A percentile compares a stretch with the other conserved stretches of the same genome.
Evolutionary conservation across 805 yeast species (phyloP).

Genomic region (Sugiyamaella qingdaonensis): DNA sequence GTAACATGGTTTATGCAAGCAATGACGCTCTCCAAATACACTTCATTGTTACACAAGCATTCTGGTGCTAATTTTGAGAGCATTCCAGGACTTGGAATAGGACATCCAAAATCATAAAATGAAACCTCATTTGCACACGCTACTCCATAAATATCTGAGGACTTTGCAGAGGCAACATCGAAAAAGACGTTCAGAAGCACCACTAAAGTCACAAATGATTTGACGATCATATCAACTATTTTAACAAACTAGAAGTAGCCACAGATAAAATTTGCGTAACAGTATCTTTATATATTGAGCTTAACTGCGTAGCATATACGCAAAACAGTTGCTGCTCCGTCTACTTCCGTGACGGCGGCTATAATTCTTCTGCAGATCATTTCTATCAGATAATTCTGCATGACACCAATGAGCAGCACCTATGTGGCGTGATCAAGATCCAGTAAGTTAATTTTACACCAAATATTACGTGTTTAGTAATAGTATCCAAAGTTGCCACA

Average conservation of each 20-base stretch:
- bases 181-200: background rate
- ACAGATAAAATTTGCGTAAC: background rate
- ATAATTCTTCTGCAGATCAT: background rate
- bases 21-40: constrained; percentile 9
- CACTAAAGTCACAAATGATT: background rate
- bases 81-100: background rate
- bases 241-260: background rate
- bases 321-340: background rate
- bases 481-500: too few relatives aligned
- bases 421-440: background rate
- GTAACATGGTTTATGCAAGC: constrained; percentile 9
- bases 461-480: too few relatives aligned
- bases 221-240: background rate
- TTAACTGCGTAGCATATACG: background rate
- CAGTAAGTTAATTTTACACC: too few relatives aligned
- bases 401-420: background rate
- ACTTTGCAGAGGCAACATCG: background rate
- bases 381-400: background rate
- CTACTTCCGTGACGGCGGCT: background rate
- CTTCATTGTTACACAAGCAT: constrained; percentile 8
- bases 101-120: constrained; percentile 3
- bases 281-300: background rate
- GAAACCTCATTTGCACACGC: background rate
- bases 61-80: background rate
- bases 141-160: background rate